Evolutionary conservation across 2,329 filamentous ascomycete species (phyloP).

Genomic region (Aspergillus quadricinctus): DNA sequence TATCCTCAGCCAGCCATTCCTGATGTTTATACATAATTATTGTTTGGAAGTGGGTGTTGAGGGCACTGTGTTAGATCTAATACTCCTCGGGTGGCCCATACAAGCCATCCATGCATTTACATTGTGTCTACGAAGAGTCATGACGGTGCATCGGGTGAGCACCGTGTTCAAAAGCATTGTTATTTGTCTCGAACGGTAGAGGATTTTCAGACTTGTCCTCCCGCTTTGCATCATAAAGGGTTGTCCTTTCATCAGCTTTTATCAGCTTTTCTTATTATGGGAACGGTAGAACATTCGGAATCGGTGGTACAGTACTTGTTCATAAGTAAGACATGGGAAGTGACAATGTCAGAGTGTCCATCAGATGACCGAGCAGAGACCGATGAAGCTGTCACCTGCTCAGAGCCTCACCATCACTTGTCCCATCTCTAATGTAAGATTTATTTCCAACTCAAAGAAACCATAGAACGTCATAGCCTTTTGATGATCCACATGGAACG

Average conservation of each 20-base stretch:
- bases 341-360: neutral
- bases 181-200: neutral
- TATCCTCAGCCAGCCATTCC: neutral
- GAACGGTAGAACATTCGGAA: neutral
- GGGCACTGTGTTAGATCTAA: neutral
- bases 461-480: neutral
- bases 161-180: neutral
- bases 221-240: neutral
- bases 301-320: neutral
- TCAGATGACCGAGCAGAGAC: neutral
- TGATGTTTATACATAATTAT: neutral
- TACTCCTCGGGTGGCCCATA: neutral
- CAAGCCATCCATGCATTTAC: neutral
- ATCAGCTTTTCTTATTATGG: neutral
- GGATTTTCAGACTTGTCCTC: neutral
- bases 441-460: neutral
- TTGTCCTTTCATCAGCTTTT: neutral
- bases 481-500: neutral
- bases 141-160: neutral
- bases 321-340: neutral
- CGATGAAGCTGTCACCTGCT: neutral
- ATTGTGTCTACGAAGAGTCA: neutral
- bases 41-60: neutral
- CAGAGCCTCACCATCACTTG: neutral
- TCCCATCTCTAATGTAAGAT: neutral